A percentile compares a stretch with the other conserved stretches of the same genome.
These are phyloP conservation scores for Sequoia sempervirens DNA, from an alignment of 75 land plant genomes.

Conservation along the genomic window DNA sequence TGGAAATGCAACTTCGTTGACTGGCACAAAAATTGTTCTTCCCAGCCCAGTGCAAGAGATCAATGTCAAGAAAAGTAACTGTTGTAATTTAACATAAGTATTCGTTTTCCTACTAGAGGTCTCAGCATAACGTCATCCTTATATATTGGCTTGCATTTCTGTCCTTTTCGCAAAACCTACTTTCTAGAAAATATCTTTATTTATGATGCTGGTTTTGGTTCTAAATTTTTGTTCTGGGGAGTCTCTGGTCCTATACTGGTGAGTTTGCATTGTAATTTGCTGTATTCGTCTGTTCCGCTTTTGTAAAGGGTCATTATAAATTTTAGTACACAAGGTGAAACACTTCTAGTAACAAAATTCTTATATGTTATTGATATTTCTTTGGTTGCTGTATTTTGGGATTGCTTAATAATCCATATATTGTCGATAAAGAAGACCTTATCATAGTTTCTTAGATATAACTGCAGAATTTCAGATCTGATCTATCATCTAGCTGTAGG, in stretches of 20 bases:
- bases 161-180: neutral
- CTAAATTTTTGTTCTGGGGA: neutral
- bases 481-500: neutral
- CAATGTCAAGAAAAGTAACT: slow-evolving; percentile 1
- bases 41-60: slow-evolving; percentile 5
- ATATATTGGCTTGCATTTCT: neutral
- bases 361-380: neutral
- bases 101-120: neutral
- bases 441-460: neutral
- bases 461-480: neutral
- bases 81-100: neutral
- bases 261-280: neutral
- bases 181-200: neutral
- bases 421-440: neutral
- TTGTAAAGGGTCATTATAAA: neutral
- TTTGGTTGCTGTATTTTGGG: neutral
- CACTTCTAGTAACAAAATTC: neutral
- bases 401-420: neutral
- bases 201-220: neutral
- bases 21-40: slow-evolving; percentile 20
- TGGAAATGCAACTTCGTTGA: slow-evolving; percentile 14
- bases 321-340: neutral
- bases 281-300: neutral
- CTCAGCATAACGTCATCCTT: neutral
- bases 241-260: neutral